Conservation (phyloP, 495 filamentous ascomycete genomes). For the Evernia prunastri region DNA sequence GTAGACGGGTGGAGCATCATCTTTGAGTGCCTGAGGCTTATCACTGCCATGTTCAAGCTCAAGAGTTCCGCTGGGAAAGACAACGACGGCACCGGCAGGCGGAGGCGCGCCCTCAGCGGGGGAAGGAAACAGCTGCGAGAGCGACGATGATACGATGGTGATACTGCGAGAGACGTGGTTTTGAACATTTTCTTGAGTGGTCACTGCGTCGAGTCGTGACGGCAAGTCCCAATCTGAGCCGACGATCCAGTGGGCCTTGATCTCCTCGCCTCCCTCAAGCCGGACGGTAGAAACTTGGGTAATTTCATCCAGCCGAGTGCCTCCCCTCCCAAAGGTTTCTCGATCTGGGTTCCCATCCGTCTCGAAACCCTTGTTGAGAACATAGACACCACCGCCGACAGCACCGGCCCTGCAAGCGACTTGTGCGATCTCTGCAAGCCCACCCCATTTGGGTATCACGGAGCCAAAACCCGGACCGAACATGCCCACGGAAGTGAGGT, state of each 20-base stretch:
- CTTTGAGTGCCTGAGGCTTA: slow-evolving; percentile 24
- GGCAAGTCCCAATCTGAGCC: slow-evolving; percentile 42
- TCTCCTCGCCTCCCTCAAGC: slow-evolving; percentile 53
- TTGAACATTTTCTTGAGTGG: slow-evolving; percentile 8
- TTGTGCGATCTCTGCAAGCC: slow-evolving; percentile 84
- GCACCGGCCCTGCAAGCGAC: slow-evolving; percentile 88
- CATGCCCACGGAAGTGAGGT: slow-evolving; percentile 78
- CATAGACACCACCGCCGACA: slow-evolving; percentile 86
- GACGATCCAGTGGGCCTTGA: slow-evolving; percentile 53
- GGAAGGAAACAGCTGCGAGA: slow-evolving; percentile 61
- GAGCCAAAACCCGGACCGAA: slow-evolving; percentile 83
- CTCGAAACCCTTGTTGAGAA: slow-evolving; percentile 63
- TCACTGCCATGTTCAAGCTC: neutral
- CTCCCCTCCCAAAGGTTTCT: slow-evolving; percentile 5
- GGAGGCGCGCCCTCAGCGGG: slow-evolving; percentile 64
- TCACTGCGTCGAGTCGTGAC: neutral
- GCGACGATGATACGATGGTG: slow-evolving; percentile 60
- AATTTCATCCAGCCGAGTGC: neutral
- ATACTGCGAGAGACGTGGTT: slow-evolving; percentile 41
- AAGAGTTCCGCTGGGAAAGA: slow-evolving; percentile 48
- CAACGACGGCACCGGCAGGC: slow-evolving; percentile 68
- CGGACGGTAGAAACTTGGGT: slow-evolving; percentile 17
- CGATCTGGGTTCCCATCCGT: slow-evolving; percentile 27
- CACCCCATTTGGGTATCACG: slow-evolving; percentile 86
- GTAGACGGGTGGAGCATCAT: slow-evolving; percentile 53